Evolutionary conservation across 371 early-diverging fungal species (phyloP).

Genomic region (Mortierella sp.): DNA sequence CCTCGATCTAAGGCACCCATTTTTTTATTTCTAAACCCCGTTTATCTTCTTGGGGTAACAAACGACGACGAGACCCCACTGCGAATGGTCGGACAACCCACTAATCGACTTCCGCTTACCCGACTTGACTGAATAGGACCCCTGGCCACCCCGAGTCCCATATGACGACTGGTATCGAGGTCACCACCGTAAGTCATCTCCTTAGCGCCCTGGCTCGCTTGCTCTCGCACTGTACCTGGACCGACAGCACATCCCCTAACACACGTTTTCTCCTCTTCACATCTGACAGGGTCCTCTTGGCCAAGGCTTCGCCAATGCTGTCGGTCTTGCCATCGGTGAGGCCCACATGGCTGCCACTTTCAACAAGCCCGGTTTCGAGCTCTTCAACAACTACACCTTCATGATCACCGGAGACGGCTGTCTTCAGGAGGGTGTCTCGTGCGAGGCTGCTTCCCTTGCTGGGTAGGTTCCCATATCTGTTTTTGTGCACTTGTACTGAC

Average conservation of each 20-base stretch:
- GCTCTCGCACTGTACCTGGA: too few species aligned
- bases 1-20: background rate
- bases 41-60: constrained; percentile 20
- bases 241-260: too few species aligned
- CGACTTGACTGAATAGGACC: constrained; percentile 61
- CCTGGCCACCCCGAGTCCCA: constrained; percentile 96
- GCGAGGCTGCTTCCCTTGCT: constrained; percentile 97
- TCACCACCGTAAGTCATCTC: constrained; percentile 78
- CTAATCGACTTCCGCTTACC: too few species aligned
- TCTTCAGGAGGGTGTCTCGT: constrained; percentile 98
- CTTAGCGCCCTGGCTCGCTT: too few species aligned
- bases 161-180: constrained; percentile 93
- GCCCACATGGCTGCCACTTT: constrained; percentile 90
- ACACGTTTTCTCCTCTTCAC: too few species aligned
- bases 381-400: constrained; percentile 92
- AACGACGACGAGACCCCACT: too few species aligned
- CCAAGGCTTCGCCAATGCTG: constrained; percentile 97
- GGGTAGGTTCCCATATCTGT: constrained; percentile 72
- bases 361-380: constrained; percentile 87
- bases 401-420: constrained; percentile 99
- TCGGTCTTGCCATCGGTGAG: constrained; percentile 97
- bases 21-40: background rate
- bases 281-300: constrained; percentile 97
- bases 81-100: too few species aligned
- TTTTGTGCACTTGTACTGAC: background rate